These are phyloP conservation scores for Geum urbanum DNA, from an alignment of 306 rosid genomes.

Conservation along the genomic window DNA sequence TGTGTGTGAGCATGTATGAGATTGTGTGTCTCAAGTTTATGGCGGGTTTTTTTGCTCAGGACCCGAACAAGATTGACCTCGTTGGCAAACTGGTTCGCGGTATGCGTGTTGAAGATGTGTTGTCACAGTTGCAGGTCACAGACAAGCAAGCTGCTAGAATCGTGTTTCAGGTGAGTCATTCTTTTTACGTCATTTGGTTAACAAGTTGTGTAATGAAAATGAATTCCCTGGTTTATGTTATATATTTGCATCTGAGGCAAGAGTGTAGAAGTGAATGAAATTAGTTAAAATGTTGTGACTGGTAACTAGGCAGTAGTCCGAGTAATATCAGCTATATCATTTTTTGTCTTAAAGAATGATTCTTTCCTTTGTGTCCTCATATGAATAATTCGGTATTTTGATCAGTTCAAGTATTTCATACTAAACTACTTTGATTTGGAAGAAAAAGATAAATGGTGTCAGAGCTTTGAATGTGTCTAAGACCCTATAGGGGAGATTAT, in stretches of 20 bases:
- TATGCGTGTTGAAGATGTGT: slow-evolving; percentile 96
- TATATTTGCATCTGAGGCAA: not conserved
- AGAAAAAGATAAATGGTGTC: not conserved
- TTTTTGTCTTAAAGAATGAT: not conserved
- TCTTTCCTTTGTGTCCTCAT: not conserved
- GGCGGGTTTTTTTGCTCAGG: not conserved
- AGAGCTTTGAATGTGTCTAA: not conserved
- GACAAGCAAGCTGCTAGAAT: slow-evolving; percentile 84
- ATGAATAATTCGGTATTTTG: not conserved
- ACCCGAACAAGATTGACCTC: slow-evolving; percentile 82
- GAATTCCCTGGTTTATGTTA: not conserved
- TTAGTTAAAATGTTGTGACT: not conserved
- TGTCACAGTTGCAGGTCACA: slow-evolving; percentile 76
- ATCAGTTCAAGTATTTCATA: not conserved
- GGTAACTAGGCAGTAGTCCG: not conserved
- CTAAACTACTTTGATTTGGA: not conserved
- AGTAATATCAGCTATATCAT: not conserved
- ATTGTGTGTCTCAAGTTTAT: too few relatives aligned
- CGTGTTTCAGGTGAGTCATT: slow-evolving; percentile 64
- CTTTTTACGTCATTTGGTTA: slow-evolving; percentile 3
- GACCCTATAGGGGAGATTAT: not conserved
- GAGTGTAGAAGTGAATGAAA: not conserved
- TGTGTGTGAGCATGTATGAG: too few relatives aligned
- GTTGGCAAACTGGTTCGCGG: slow-evolving; percentile 92
- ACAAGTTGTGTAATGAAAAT: not conserved